phyloP scores from a whole-genome alignment of 2,329 filamentous ascomycete genomes.

The Phaeophleospora eucalypticola region DNA sequence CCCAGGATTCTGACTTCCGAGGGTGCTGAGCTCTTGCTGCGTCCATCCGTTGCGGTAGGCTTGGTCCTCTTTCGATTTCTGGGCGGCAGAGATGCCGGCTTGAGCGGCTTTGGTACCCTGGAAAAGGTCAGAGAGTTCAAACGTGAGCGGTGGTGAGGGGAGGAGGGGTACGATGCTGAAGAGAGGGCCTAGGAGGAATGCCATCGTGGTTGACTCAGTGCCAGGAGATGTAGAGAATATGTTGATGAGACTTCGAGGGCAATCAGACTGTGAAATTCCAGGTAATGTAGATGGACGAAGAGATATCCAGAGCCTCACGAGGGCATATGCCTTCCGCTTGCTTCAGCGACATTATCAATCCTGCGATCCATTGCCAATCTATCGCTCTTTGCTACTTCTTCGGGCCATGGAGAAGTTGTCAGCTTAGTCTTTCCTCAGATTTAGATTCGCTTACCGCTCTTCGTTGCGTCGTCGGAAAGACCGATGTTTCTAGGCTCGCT shows the following conservation, averaged over 20 bases:
- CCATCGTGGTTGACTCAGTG: neutral
- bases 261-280: too few species aligned
- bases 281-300: too few species aligned
- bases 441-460: neutral
- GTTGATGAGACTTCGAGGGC: neutral
- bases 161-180: neutral
- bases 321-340: neutral
- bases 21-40: neutral
- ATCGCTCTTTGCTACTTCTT: too few species aligned
- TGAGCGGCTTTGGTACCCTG: neutral
- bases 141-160: neutral
- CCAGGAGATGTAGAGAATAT: too few species aligned
- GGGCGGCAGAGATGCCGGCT: neutral
- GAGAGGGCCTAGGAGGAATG: neutral
- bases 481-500: neutral
- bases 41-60: neutral
- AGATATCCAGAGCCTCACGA: too few species aligned
- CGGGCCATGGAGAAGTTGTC: too few species aligned
- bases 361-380: neutral
- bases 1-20: neutral
- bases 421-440: neutral
- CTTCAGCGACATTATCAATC: neutral
- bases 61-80: neutral
- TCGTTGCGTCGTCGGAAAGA: neutral
- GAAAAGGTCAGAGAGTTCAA: neutral